phyloP scores from a whole-genome alignment of 371 early-diverging fungal species.

The Cokeromyces recurvatus region DNA sequence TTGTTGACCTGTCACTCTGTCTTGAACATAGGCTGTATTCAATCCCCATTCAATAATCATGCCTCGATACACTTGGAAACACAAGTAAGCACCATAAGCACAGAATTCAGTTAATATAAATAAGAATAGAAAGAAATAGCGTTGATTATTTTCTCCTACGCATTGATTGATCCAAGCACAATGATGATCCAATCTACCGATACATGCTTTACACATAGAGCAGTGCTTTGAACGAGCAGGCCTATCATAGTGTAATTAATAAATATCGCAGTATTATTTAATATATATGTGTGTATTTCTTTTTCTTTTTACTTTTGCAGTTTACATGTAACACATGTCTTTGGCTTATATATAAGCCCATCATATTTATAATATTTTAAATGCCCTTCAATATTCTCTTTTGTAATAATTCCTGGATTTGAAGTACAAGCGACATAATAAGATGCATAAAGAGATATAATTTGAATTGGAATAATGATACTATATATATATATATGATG shows the following conservation, averaged over 20 bases:
- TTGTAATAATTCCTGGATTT: conserved; percentile 63
- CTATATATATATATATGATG: conserved; percentile 16
- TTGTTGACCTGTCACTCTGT: conserved; percentile 30
- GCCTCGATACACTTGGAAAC: conserved; percentile 52
- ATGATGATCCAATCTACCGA: conserved; percentile 69
- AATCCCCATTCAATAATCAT: conserved; percentile 52
- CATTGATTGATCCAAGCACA: conserved; percentile 80
- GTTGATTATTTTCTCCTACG: conserved; percentile 69
- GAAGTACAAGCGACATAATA: conserved; percentile 55
- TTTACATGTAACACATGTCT: conserved; percentile 62
- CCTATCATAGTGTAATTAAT: no score
- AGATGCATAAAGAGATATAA: conserved; percentile 50
- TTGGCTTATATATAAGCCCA: conserved; percentile 55
- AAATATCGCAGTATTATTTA: no score
- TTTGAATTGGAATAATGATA: conserved; percentile 47
- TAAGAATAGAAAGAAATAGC: conserved; percentile 67
- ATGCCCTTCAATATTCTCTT: conserved; percentile 48
- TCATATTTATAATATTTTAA: conserved; percentile 59
- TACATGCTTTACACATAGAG: conserved; percentile 67
- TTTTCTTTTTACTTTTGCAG: conserved; percentile 50
- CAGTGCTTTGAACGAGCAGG: conserved; percentile 80
- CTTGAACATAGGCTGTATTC: conserved; percentile 29
- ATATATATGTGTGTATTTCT: background rate
- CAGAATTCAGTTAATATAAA: conserved; percentile 56
- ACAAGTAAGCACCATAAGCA: conserved; percentile 61